These are phyloP conservation scores for Phialemonium atrogriseum DNA, from an alignment of 2,329 filamentous ascomycete genomes.

Conservation along the genomic window DNA sequence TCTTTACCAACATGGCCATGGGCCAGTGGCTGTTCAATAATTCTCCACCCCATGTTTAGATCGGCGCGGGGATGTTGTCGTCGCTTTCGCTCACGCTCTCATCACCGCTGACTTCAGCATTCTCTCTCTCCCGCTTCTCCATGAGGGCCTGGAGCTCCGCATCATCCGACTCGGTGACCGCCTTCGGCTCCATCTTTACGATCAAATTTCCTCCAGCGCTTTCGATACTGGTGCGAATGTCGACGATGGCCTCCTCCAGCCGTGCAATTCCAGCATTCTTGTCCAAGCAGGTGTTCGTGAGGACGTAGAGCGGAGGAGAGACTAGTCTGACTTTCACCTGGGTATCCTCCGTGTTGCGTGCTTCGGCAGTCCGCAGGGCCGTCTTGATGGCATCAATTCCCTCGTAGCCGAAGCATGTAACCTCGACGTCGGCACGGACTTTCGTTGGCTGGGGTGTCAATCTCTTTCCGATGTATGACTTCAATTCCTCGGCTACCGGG, in stretches of 20 bases:
- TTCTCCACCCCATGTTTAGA: constrained; percentile 26
- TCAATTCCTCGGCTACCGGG: constrained; percentile 78
- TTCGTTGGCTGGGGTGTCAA: constrained; percentile 98
- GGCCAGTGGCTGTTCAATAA: too few species aligned
- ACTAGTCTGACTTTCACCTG: constrained; percentile 98
- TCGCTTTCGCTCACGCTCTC: constrained; percentile 95
- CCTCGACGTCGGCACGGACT: constrained; percentile 94
- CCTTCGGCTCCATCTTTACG: constrained; percentile 98
- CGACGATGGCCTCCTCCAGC: constrained; percentile 82
- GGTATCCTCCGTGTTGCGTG: constrained; percentile 81
- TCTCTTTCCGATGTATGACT: constrained; percentile 93
- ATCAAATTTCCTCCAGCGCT: constrained; percentile 69
- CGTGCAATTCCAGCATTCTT: constrained; percentile 78
- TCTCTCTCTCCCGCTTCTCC: constrained; percentile 98
- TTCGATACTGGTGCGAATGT: constrained; percentile 75
- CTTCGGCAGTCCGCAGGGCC: constrained; percentile 84
- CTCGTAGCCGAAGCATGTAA: constrained; percentile 91
- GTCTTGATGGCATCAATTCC: constrained; percentile 97
- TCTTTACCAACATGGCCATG: too few species aligned
- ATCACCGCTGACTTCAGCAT: constrained; percentile 94
- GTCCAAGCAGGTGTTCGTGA: constrained; percentile 92
- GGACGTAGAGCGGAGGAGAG: constrained; percentile 92
- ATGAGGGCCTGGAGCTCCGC: constrained; percentile 94
- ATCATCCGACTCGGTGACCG: constrained; percentile 96
- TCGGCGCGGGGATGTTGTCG: constrained; percentile 62